These are phyloP conservation scores for California macrophylla DNA, from an alignment of 441 rosid genomes.

Conservation along the genomic window DNA sequence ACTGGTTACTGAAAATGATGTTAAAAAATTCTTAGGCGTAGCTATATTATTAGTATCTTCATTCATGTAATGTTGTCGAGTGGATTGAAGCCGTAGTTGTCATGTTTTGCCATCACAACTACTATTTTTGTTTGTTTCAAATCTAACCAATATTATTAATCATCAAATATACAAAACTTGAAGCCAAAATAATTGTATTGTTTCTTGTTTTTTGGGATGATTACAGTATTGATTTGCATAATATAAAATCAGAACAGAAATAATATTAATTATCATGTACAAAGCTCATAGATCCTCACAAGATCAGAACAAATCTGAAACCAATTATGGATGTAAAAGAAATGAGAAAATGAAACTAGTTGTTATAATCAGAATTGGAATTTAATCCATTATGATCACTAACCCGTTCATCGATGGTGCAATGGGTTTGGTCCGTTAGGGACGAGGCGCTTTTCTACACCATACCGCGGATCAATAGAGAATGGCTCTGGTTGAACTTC, in stretches of 20 bases:
- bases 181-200: not conserved
- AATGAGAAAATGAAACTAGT: no score
- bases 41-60: no score
- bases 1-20: not conserved
- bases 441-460: constrained; percentile 73
- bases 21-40: no score
- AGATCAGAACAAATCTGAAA: not conserved
- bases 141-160: not conserved
- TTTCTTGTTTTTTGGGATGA: not conserved
- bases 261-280: not conserved
- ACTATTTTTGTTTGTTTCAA: no score
- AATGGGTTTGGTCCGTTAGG: constrained; percentile 89
- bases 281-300: not conserved
- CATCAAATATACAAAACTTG: not conserved
- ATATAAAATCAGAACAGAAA: not conserved
- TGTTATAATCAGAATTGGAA: not conserved
- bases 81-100: no score
- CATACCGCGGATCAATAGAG: constrained; percentile 64
- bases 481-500: constrained; percentile 5
- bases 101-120: no score
- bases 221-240: not conserved
- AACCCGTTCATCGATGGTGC: constrained; percentile 43
- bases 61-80: no score
- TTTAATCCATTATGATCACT: not conserved
- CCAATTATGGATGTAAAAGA: no score